Conservation (phyloP, 371 early-diverging fungal genomes). For the Apophysomyces sp. region DNA sequence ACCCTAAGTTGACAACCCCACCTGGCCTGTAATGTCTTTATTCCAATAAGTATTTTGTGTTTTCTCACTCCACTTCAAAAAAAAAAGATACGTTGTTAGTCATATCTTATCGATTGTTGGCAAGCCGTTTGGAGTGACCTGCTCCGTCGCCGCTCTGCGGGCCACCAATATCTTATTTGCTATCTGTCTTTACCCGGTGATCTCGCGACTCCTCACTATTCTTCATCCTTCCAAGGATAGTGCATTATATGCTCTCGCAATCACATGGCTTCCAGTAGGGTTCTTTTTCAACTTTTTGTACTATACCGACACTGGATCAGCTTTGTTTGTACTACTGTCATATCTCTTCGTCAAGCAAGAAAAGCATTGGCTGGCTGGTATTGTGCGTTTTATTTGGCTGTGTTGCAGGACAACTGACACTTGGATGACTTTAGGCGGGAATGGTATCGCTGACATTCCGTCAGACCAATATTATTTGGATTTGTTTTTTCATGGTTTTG, state of each 20-base stretch:
- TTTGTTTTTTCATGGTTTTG: slow-evolving; percentile 55
- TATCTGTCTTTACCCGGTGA: slow-evolving; percentile 45
- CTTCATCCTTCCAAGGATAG: slow-evolving; percentile 29
- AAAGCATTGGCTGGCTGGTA: slow-evolving; percentile 50
- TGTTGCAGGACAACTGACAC: neutral
- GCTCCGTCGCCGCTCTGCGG: slow-evolving; percentile 28
- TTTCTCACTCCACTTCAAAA: neutral
- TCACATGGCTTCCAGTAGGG: slow-evolving; percentile 75
- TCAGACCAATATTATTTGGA: slow-evolving; percentile 94
- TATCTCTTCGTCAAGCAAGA: slow-evolving; percentile 59
- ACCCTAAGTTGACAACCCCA: slow-evolving; percentile 95
- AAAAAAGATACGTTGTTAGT: slow-evolving; percentile 51
- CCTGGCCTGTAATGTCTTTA: slow-evolving; percentile 80
- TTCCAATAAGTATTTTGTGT: neutral
- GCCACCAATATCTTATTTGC: slow-evolving; percentile 60
- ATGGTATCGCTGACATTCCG: slow-evolving; percentile 71
- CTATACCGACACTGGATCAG: slow-evolving; percentile 91
- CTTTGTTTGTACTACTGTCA: slow-evolving; percentile 72
- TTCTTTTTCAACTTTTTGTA: slow-evolving; percentile 87
- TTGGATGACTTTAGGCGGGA: slow-evolving; percentile 38
- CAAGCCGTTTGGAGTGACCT: neutral
- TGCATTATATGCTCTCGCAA: slow-evolving; percentile 50
- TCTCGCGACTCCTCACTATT: slow-evolving; percentile 31
- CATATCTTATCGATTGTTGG: slow-evolving; percentile 20
- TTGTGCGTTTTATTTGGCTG: slow-evolving; percentile 35